Conservation (phyloP, 2,329 filamentous ascomycete genomes). For the Alternaria metachromatica region DNA sequence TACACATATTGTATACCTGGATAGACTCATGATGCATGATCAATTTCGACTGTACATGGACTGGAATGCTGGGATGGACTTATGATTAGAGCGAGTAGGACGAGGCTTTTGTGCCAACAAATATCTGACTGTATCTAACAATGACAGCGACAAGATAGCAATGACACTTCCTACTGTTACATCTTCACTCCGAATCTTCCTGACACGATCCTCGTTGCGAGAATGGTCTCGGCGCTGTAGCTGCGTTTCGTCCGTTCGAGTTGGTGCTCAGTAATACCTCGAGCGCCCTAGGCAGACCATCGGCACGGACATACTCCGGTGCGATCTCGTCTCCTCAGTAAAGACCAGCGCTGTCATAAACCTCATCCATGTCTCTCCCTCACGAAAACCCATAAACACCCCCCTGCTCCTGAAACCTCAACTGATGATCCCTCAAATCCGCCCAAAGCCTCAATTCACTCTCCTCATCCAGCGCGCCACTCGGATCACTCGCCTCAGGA, state of each 20-base stretch:
- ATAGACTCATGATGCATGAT: background rate
- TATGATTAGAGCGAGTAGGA: background rate
- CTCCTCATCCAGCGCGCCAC: slow-evolving; percentile 66
- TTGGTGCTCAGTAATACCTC: background rate
- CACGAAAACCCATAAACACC: slow-evolving; percentile 56
- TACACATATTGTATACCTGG: slow-evolving; percentile 1
- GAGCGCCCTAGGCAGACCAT: background rate
- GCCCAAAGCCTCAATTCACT: slow-evolving; percentile 80
- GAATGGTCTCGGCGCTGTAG: background rate
- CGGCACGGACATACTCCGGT: background rate
- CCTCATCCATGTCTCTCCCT: background rate
- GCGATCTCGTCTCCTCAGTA: background rate
- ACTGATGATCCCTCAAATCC: slow-evolving; percentile 78
- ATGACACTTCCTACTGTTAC: background rate
- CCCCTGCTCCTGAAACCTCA: slow-evolving; percentile 71
- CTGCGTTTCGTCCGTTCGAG: background rate
- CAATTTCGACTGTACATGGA: background rate
- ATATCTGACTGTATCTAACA: background rate
- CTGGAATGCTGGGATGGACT: background rate
- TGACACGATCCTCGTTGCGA: background rate
- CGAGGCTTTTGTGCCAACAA: background rate
- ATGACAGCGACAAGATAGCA: background rate
- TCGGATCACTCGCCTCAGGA: slow-evolving; percentile 45
- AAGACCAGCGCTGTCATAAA: background rate
- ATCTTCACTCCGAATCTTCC: background rate